Conservation (phyloP, 2,329 filamentous ascomycete genomes). For the Alternaria sp. region DNA sequence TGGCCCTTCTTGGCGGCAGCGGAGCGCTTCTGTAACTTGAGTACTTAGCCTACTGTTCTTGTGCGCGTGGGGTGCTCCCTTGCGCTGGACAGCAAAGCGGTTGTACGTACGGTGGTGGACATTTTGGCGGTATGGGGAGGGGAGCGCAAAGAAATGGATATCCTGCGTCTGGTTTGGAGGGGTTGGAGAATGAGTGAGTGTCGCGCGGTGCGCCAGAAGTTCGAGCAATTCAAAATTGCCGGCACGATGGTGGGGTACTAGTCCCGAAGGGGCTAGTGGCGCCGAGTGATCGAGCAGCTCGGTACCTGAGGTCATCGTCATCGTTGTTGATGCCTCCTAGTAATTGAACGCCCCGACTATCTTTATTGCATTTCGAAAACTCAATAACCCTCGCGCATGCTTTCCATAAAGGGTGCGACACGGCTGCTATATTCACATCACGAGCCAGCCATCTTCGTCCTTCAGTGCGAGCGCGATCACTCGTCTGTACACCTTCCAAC, state of each 20-base stretch:
- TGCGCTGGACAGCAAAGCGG: conserved; percentile 89
- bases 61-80: conserved; percentile 27
- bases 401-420: background rate
- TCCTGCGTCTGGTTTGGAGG: conserved; percentile 71
- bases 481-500: background rate
- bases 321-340: background rate
- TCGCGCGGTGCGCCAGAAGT: conserved; percentile 1
- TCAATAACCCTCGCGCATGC: background rate
- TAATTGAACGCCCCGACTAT: background rate
- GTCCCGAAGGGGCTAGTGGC: conserved; percentile 1
- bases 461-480: background rate
- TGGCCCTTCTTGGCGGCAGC: conserved; percentile 58
- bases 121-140: conserved; percentile 66
- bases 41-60: conserved; percentile 94
- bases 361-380: background rate
- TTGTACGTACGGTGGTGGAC: conserved; percentile 90
- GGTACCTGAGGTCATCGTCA: background rate
- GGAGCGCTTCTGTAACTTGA: conserved; percentile 62
- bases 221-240: conserved; percentile 12
- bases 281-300: background rate
- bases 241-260: conserved; percentile 10
- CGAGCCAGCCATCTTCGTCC: background rate
- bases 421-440: background rate
- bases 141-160: conserved; percentile 84
- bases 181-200: conserved; percentile 5